phyloP scores from a whole-genome alignment of 1,284 basidiomycete species.

The Cryptococcus maquisensis region DNA sequence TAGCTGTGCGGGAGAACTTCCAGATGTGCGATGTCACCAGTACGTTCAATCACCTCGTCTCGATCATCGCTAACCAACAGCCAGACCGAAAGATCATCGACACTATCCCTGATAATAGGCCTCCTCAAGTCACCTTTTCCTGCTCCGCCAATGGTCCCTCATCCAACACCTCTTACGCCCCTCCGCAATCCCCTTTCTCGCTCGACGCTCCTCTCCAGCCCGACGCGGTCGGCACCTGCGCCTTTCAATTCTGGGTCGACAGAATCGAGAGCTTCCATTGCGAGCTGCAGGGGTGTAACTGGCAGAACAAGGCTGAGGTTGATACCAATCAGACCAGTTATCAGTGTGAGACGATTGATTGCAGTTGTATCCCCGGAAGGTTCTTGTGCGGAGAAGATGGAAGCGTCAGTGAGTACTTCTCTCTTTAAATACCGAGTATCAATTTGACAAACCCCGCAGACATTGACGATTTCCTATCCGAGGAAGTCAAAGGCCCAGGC shows the following conservation, averaged over 20 bases:
- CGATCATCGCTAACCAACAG: neutral
- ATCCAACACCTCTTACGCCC: constrained; percentile 20
- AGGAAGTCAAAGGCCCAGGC: constrained; percentile 88
- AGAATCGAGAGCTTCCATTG: constrained; percentile 95
- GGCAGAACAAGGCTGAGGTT: constrained; percentile 37
- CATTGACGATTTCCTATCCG: constrained; percentile 85
- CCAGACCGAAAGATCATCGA: constrained; percentile 82
- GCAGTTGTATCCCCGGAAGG: constrained; percentile 82
- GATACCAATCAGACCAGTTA: constrained; percentile 71
- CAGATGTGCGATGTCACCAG: constrained; percentile 98
- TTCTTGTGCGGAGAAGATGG: constrained; percentile 96
- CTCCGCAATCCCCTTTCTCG: neutral
- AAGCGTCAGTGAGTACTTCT: constrained; percentile 68
- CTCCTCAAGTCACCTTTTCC: constrained; percentile 91
- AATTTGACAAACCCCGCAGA: constrained; percentile 54
- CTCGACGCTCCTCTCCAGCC: neutral
- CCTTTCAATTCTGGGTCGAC: constrained; percentile 97
- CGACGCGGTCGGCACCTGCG: constrained; percentile 57
- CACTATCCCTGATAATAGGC: constrained; percentile 72
- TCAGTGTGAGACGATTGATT: constrained; percentile 75
- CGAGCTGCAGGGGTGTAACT: constrained; percentile 58
- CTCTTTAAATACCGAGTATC: neutral
- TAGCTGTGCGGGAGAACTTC: constrained; percentile 85
- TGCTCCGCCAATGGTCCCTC: constrained; percentile 55
- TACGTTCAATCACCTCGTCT: constrained; percentile 49